Percentiles rank a stretch among this genome's conserved stretches.
Conservation (phyloP, 1,284 basidiomycete genomes). For the Ceratobasidium sp. region DNA sequence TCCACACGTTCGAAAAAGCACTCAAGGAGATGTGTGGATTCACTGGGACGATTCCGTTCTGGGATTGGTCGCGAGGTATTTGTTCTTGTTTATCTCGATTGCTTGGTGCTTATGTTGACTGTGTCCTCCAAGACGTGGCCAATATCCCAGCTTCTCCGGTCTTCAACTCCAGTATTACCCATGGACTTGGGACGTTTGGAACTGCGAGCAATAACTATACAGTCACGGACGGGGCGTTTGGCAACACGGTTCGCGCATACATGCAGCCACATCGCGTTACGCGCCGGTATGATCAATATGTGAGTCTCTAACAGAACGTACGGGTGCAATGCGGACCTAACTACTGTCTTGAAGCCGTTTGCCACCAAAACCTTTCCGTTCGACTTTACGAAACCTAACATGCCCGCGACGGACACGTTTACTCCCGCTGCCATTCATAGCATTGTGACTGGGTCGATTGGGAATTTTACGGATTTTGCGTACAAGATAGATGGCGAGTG, state of each 20-base stretch:
- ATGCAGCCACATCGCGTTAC: neutral
- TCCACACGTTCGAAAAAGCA: conserved; percentile 13
- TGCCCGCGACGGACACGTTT: neutral
- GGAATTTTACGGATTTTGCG: conserved; percentile 27
- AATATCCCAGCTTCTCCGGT: conserved; percentile 31
- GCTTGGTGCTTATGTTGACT: neutral
- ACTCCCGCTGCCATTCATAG: conserved; percentile 4
- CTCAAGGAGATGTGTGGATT: conserved; percentile 20
- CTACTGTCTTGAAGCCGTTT: conserved; percentile 24
- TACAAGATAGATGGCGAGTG: conserved; percentile 19
- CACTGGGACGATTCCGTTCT: conserved; percentile 25
- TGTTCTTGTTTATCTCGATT: neutral
- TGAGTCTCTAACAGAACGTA: too few species aligned
- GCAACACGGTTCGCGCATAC: conserved; percentile 24
- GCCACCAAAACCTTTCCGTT: conserved; percentile 28
- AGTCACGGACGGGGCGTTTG: conserved; percentile 44
- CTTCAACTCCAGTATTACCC: conserved; percentile 7
- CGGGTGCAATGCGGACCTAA: too few species aligned
- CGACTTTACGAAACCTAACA: neutral
- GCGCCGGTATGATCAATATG: too few species aligned
- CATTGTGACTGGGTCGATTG: conserved; percentile 20
- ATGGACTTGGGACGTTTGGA: conserved; percentile 40
- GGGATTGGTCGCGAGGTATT: conserved; percentile 24
- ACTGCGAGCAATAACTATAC: neutral
- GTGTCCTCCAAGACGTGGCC: neutral